Percentiles rank a stretch among this genome's conserved stretches.
These are phyloP conservation scores for Leptographium lundbergii DNA, from an alignment of 2,329 filamentous ascomycete genomes.

Conservation along the genomic window DNA sequence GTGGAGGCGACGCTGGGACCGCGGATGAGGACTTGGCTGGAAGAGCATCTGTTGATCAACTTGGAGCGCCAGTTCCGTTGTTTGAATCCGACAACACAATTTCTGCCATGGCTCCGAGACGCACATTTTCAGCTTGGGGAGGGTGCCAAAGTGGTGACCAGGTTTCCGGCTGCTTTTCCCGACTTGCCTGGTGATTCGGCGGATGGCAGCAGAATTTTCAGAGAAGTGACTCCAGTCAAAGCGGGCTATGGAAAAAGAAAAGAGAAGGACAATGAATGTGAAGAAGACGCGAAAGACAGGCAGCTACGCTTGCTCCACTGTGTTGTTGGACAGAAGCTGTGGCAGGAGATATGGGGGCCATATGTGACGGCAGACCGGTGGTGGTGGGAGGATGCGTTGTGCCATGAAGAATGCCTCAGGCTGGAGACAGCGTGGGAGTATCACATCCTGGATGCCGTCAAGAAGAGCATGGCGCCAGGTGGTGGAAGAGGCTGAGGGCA, in stretches of 20 bases:
- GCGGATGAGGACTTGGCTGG: constrained; percentile 46
- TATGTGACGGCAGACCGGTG: constrained; percentile 36
- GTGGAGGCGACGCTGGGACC: constrained; percentile 42
- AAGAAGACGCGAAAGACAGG: background rate
- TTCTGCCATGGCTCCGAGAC: constrained; percentile 46
- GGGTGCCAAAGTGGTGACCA: constrained; percentile 34
- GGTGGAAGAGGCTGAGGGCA: background rate
- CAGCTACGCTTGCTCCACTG: constrained; percentile 29
- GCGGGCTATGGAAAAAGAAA: background rate
- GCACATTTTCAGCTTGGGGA: constrained; percentile 36
- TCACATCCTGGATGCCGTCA: constrained; percentile 42
- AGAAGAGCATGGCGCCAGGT: constrained; percentile 17
- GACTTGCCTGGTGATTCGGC: background rate
- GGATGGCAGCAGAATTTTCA: background rate
- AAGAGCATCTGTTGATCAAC: constrained; percentile 45
- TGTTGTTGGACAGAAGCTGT: constrained; percentile 42
- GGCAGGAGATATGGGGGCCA: constrained; percentile 47
- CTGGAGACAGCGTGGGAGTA: constrained; percentile 47
- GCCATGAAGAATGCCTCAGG: constrained; percentile 40
- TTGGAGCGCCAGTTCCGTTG: constrained; percentile 47
- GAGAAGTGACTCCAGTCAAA: background rate
- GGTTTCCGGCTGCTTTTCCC: constrained; percentile 31
- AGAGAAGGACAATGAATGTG: background rate
- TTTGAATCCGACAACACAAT: constrained; percentile 42
- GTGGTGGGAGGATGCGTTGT: constrained; percentile 50